Evolutionary conservation across 1,139 yeast genomes (phyloP), one percentile per base, ranked within the genome.

Genomic region (Sugiyamaella neomexicana): DNA sequence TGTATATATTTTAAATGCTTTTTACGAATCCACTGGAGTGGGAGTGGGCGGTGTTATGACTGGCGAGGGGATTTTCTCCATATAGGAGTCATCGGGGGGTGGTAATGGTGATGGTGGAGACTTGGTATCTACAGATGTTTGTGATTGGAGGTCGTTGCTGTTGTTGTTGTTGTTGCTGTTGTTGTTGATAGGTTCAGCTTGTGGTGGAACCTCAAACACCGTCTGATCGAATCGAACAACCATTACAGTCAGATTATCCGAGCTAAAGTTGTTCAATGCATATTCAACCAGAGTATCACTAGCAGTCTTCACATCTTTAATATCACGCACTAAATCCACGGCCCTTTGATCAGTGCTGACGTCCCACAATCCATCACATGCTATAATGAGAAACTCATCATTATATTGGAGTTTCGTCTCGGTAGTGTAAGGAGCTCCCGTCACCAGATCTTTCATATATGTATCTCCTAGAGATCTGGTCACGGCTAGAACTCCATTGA

Each of bases 291-390:
- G 74, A 37, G 73, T 74, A 59, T 80, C 79, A 10, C 95, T 86
- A 0, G 96, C 97, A 43, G 71, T 71, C 54, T 82, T 80, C 0
- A 95, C 86, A 61, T 83, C 84, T 13, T 65, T 60, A 12, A 78
- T 72, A 38, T 79, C 80, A 38, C 79, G 75, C 5, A 89, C 83
- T 63, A 85, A 70, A 54, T 85, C 84, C 57, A 95, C 88, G 0
- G 97, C 97, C 54, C 80, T 80, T 59, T 83, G 83, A 65, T 91
- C 98, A 5, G 83, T 77, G 52, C 91, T 78, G 2, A 91, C 97
- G 68, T 91, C 98, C 97, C 97, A 91, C 12, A 91, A 75, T 0
- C 98, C 98, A 70, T 91, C 98, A 69, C 97, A 90, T 1, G 97
- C 97, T 56, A 91, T 73, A 52, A 91, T 90, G 66, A 91, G 69